Conservation (phyloP, 2,329 filamentous ascomycete genomes). For the Trichocomaceae sp. region DNA sequence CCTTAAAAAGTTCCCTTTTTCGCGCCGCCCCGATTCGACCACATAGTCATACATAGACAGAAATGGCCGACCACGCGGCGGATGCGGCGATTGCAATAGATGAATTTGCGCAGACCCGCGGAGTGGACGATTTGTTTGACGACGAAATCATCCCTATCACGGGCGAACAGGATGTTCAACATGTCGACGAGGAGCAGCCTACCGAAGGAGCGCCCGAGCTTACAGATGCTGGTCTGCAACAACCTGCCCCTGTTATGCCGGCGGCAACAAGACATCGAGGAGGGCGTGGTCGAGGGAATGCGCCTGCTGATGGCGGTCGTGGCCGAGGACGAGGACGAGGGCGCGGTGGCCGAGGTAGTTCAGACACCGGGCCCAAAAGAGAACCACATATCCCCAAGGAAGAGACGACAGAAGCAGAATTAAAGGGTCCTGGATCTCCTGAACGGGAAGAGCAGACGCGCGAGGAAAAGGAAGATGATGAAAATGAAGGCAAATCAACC, state of each 20-base stretch:
- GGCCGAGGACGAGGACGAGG: conserved; percentile 6
- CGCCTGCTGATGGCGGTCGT: conserved; percentile 5
- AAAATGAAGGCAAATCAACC: conserved; percentile 16
- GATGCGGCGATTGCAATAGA: conserved; percentile 30
- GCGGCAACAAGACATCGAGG: conserved; percentile 14
- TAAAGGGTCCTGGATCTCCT: conserved; percentile 16
- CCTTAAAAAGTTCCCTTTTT: background rate
- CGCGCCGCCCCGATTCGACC: background rate
- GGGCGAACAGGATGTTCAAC: conserved; percentile 23
- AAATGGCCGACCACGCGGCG: conserved; percentile 9
- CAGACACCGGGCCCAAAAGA: conserved; percentile 1
- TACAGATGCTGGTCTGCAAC: conserved; percentile 15
- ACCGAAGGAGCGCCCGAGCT: conserved; percentile 14
- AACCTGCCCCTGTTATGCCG: conserved; percentile 16
- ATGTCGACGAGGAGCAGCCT: conserved; percentile 14
- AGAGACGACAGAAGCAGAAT: conserved; percentile 23
- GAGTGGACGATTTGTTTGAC: conserved; percentile 46
- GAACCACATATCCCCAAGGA: conserved; percentile 11
- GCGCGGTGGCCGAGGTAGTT: conserved; percentile 5
- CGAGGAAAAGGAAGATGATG: conserved; percentile 16
- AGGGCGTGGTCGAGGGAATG: conserved; percentile 3
- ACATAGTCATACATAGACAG: background rate
- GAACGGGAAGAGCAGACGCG: conserved; percentile 14
- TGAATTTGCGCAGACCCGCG: conserved; percentile 45
- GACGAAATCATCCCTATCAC: conserved; percentile 45